Evolutionary conservation across 495 filamentous ascomycete genomes (phyloP).

Genomic region (Schizothecium vesticola): DNA sequence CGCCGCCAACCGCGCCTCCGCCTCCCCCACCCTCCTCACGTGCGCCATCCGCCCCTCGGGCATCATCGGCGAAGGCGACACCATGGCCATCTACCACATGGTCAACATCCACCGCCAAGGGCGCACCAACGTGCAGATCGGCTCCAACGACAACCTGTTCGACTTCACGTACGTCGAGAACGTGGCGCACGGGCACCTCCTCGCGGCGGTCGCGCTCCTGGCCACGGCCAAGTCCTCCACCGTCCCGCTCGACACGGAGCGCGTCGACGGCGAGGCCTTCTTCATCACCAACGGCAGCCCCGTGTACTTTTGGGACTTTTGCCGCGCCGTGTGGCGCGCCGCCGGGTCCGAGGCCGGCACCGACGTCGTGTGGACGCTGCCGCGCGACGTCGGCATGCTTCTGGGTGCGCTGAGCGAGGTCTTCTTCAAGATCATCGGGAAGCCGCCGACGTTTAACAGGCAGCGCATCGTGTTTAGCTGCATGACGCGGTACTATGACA

Average conservation of each 20-base stretch:
- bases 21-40: conserved; percentile 62
- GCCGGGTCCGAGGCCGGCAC: conserved; percentile 58
- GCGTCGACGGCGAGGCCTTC: conserved; percentile 90
- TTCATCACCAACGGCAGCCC: conserved; percentile 91
- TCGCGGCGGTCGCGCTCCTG: conserved; percentile 69
- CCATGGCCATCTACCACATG: conserved; percentile 57
- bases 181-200: conserved; percentile 67
- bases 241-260: conserved; percentile 64
- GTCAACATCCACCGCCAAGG: conserved; percentile 58
- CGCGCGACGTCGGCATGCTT: conserved; percentile 54
- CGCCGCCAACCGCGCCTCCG: conserved; percentile 66
- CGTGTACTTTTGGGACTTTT: conserved; percentile 94
- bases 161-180: conserved; percentile 81
- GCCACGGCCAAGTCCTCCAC: conserved; percentile 48
- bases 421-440: conserved; percentile 60
- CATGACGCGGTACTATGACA: conserved; percentile 82
- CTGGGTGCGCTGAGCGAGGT: conserved; percentile 68
- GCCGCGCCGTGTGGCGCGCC: conserved; percentile 71
- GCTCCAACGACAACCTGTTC: conserved; percentile 81
- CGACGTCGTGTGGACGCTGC: conserved; percentile 64
- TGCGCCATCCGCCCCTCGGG: conserved; percentile 78
- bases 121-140: conserved; percentile 76
- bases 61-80: conserved; percentile 87
- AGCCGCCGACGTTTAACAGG: conserved; percentile 68
- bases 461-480: conserved; percentile 68